These are phyloP conservation scores for Lactifluus volemus DNA, from an alignment of 768 basidiomycete species.

Conservation along the genomic window DNA sequence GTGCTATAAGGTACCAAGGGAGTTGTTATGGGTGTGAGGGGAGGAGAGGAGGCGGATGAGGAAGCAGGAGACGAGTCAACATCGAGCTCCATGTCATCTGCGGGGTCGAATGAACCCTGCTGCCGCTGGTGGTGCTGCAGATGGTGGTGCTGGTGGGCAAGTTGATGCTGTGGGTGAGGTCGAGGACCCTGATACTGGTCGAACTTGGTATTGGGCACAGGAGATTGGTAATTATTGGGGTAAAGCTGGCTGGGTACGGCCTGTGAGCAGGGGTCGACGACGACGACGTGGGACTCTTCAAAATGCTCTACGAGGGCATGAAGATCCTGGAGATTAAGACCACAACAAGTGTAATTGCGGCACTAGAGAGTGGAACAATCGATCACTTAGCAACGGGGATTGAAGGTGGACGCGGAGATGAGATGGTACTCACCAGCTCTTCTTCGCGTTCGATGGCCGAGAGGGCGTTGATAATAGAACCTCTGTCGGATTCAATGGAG, in stretches of 20 bases:
- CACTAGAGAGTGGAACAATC: conserved; percentile 35
- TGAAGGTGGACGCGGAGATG: neutral
- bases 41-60: conserved; percentile 32
- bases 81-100: conserved; percentile 76
- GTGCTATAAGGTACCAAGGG: conserved; percentile 29
- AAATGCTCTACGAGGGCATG: conserved; percentile 88
- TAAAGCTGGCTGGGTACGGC: conserved; percentile 13
- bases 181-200: conserved; percentile 7
- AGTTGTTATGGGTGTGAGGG: conserved; percentile 37
- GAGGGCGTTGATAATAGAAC: conserved; percentile 55
- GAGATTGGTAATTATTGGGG: conserved; percentile 14
- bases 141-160: conserved; percentile 25
- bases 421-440: conserved; percentile 47
- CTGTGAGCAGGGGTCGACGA: conserved; percentile 40
- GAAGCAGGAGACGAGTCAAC: conserved; percentile 36
- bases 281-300: conserved; percentile 81
- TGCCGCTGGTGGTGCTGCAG: conserved; percentile 26
- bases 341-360: conserved; percentile 88
- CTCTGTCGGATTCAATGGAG: conserved; percentile 53
- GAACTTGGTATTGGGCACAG: conserved; percentile 7
- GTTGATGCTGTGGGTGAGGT: conserved; percentile 10
- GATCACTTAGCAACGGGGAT: conserved; percentile 12
- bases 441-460: conserved; percentile 60
- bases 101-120: conserved; percentile 48
- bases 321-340: conserved; percentile 62